Base-by-base conservation (phyloP, 1,284 basidiomycete species). In the Cryptococcus sp. region DNA sequence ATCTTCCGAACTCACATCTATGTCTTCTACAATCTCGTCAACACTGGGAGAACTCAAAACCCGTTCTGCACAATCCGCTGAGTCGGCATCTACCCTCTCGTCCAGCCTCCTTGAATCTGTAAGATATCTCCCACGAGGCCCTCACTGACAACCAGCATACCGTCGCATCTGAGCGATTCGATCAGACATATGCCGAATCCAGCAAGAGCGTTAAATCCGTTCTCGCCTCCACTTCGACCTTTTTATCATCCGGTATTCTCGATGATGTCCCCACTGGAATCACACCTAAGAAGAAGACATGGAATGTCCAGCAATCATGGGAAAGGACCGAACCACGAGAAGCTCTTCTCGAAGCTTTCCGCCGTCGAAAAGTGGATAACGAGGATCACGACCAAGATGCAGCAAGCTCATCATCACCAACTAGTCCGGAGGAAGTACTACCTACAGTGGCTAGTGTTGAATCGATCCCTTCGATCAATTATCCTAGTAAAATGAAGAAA, bases 251-350 rank as follows among this genome's bases (percentile, higher is more conserved):
- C 4, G 64, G 64, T 11, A 68, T 79, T 11, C 57, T 55, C 4
- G 64, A 72, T n/a, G 78, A 79, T 55, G 53, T 70, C 2, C 65
- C 77, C 1, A 79, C 78, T 0, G 78, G 78, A 13, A 48, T 64
- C 16, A 79, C 78, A 2, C 78, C 78, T 0, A 63, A 63, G 21
- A 77, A 77, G 57, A 70, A 71, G 24, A 52, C 54, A 1, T 75
- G 72, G 60, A 62, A 67, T 25, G 64, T 76, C 0, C 69, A 62
- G 9, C 56, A 57, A 7, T 46, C 47, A 2, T 76, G 75, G 75
- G 65, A 69, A 41, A 57, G 69, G 19, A 72, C 72, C 0, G 64
- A 66, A 25, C 62, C 69, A 3, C 54, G 74, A 24, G 62, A 70
- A n/a, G 57, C 54, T n/a, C 57, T 75, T 13, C 60, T 69, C 48